Percentiles rank a stretch among this genome's conserved stretches.
These are phyloP conservation scores for Blumeria hordei DNA, from an alignment of 2,329 filamentous ascomycete species.

Conservation along the genomic window DNA sequence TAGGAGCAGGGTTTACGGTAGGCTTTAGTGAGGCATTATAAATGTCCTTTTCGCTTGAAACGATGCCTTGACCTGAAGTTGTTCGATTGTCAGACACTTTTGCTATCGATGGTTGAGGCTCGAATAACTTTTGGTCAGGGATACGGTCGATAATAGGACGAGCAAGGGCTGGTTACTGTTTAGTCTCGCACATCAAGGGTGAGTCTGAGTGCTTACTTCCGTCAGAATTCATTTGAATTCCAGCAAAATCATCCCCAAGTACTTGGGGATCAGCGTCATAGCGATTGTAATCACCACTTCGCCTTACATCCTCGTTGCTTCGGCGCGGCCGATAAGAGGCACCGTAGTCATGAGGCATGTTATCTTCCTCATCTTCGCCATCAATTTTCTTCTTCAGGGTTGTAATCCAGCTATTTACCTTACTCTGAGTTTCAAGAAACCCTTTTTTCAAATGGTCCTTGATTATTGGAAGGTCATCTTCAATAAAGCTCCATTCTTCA, in stretches of 20 bases:
- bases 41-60: conserved; percentile 54
- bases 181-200: neutral
- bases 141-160: conserved; percentile 33
- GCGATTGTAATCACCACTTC: conserved; percentile 69
- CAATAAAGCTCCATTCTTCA: conserved; percentile 72
- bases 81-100: conserved; percentile 22
- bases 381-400: conserved; percentile 84
- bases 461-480: conserved; percentile 86
- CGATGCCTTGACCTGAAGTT: conserved; percentile 30
- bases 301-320: conserved; percentile 33
- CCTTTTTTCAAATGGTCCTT: conserved; percentile 83
- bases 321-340: conserved; percentile 20
- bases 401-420: conserved; percentile 80
- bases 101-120: conserved; percentile 26
- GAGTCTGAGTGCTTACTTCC: conserved; percentile 26
- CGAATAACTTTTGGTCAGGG: conserved; percentile 62
- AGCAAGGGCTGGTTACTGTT: conserved; percentile 23
- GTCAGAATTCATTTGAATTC: conserved; percentile 37
- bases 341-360: conserved; percentile 12
- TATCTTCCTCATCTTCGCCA: conserved; percentile 49
- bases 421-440: conserved; percentile 79
- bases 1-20: conserved; percentile 22
- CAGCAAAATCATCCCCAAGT: conserved; percentile 68
- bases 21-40: conserved; percentile 41
- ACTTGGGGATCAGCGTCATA: conserved; percentile 91